Evolutionary conservation across 108 stramenopile species (phyloP).

Genomic region (Cyclotella choctawhatcheeana): DNA sequence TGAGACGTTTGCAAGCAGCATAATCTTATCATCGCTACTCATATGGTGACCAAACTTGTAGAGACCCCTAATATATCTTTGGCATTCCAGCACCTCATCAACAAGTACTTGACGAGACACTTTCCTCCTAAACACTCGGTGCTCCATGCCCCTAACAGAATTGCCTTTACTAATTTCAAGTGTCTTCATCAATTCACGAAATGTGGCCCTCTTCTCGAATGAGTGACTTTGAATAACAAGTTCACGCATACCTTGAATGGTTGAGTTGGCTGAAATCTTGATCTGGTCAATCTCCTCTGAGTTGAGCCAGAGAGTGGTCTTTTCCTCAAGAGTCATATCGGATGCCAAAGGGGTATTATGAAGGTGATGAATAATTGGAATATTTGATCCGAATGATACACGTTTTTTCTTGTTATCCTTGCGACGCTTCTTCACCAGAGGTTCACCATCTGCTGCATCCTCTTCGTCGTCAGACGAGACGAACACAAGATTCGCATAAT

Average conservation of each 20-base stretch:
- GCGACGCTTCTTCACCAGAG: not conserved
- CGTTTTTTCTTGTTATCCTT: conserved; percentile 13
- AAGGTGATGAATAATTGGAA: conserved; percentile 30
- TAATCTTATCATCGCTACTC: conserved; percentile 1
- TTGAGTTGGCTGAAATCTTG: conserved; percentile 25
- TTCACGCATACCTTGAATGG: conserved; percentile 21
- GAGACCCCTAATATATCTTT: conserved; percentile 24
- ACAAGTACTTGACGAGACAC: conserved; percentile 15
- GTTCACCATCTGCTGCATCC: conserved; percentile 1
- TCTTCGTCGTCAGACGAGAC: conserved; percentile 31
- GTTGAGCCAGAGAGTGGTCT: conserved; percentile 31
- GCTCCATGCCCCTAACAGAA: conserved; percentile 40
- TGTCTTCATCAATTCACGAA: conserved; percentile 25
- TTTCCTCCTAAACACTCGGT: conserved; percentile 32
- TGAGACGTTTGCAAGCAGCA: conserved; percentile 34
- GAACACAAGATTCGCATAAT: conserved; percentile 44
- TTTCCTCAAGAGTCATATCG: conserved; percentile 32
- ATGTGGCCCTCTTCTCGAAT: conserved; percentile 7
- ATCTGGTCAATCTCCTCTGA: conserved; percentile 19
- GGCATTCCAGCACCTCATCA: conserved; percentile 41
- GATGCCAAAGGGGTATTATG: conserved; percentile 10
- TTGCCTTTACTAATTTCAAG: conserved; percentile 20
- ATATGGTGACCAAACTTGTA: conserved; percentile 21
- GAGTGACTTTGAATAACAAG: conserved; percentile 9
- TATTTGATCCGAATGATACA: conserved; percentile 23